A percentile compares a stretch with the other conserved stretches of the same genome.
phyloP scores from a whole-genome alignment of 352 stramenopile species.

The Pythium insidiosum region DNA sequence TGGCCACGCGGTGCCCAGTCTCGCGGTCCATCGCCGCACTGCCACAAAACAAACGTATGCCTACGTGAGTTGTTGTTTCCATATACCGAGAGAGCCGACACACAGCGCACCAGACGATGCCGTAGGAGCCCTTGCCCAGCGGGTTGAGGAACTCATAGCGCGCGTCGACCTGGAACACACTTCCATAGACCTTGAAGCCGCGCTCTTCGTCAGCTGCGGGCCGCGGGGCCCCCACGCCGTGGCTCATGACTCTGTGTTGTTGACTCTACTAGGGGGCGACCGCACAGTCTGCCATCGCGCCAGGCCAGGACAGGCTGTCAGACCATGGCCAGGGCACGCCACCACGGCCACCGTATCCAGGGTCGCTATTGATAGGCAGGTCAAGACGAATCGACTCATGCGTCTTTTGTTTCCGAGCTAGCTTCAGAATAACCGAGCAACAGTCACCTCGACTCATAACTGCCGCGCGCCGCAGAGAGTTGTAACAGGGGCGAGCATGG shows the following conservation, averaged over 20 bases:
- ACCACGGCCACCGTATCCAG: neutral
- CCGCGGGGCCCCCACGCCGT: neutral
- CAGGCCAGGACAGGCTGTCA: too few relatives aligned
- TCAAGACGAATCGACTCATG: too few relatives aligned
- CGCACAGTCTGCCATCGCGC: too few relatives aligned
- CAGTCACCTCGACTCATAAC: neutral
- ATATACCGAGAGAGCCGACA: too few relatives aligned
- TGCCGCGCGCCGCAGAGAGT: neutral
- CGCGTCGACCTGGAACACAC: constrained; percentile 73
- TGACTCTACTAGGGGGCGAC: too few relatives aligned
- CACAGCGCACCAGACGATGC: constrained; percentile 76
- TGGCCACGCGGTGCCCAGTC: constrained; percentile 77
- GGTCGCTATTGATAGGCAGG: neutral
- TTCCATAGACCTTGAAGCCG: constrained; percentile 74
- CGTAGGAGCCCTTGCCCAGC: constrained; percentile 89
- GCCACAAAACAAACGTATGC: too few relatives aligned
- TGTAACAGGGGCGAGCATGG: constrained; percentile 32
- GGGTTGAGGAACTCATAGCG: constrained; percentile 84
- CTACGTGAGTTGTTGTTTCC: too few relatives aligned
- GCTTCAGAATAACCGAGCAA: neutral
- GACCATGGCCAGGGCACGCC: too few relatives aligned
- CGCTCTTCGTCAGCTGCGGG: neutral
- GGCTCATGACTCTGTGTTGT: neutral
- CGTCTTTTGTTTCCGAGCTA: too few relatives aligned
- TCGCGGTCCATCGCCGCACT: constrained; percentile 71